Evolutionary conservation across 2,329 filamentous ascomycete species (phyloP).

Genomic region (Colletotrichum kahawae): DNA sequence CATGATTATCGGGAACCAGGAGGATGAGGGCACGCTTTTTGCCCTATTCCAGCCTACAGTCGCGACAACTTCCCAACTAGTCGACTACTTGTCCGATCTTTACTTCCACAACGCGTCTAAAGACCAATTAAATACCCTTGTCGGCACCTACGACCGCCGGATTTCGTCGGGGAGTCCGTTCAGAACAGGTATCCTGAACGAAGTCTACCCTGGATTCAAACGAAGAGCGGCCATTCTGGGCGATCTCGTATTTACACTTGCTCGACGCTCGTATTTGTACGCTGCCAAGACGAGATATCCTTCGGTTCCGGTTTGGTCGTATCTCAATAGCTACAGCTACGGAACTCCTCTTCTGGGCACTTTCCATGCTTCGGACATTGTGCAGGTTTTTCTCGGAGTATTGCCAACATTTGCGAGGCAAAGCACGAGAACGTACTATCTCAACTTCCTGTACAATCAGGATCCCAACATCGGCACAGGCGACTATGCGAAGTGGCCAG

Average conservation of each 20-base stretch:
- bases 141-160: slow-evolving; percentile 66
- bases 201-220: slow-evolving; percentile 79
- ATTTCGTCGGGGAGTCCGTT: slow-evolving; percentile 71
- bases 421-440: slow-evolving; percentile 71
- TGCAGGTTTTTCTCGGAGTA: slow-evolving; percentile 72
- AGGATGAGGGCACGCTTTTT: slow-evolving; percentile 82
- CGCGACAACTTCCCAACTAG: slow-evolving; percentile 62
- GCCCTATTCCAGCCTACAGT: slow-evolving; percentile 73
- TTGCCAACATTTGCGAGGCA: slow-evolving; percentile 65
- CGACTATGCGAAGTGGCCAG: slow-evolving; percentile 44
- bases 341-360: slow-evolving; percentile 76
- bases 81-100: slow-evolving; percentile 63
- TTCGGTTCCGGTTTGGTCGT: slow-evolving; percentile 72
- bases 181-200: slow-evolving; percentile 70
- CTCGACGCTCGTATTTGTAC: slow-evolving; percentile 68
- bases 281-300: slow-evolving; percentile 52
- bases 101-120: slow-evolving; percentile 65
- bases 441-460: slow-evolving; percentile 72
- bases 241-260: slow-evolving; percentile 76
- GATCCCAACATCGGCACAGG: slow-evolving; percentile 68
- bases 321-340: slow-evolving; percentile 74
- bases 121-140: slow-evolving; percentile 57
- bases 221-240: slow-evolving; percentile 77
- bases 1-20: slow-evolving; percentile 72
- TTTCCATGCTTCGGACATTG: slow-evolving; percentile 73